Percentiles rank a stretch among this genome's conserved stretches.
phyloP scores from a whole-genome alignment of 1,284 basidiomycete species.

The Ustilago vetiveriae region DNA sequence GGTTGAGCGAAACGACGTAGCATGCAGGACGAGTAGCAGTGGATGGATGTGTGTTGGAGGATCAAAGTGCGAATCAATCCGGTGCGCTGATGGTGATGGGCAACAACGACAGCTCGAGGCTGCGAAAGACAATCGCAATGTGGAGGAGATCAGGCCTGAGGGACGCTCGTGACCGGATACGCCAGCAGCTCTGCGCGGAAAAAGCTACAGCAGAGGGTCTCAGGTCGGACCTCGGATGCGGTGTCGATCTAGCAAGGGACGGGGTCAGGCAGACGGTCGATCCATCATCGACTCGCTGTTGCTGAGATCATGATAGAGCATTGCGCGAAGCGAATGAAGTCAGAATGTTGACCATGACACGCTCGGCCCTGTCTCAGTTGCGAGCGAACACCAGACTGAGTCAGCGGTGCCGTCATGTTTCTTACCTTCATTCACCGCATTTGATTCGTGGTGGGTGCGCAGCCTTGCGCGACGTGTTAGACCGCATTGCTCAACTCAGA shows the following conservation, averaged over 20 bases:
- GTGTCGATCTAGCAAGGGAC: neutral
- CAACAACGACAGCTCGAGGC: neutral
- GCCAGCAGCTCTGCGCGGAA: no score
- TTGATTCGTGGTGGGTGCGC: no score
- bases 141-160: conserved; percentile 8
- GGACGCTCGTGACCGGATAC: no score
- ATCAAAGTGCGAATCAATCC: no score
- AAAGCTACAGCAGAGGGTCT: neutral
- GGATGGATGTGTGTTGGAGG: neutral
- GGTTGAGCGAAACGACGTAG: neutral
- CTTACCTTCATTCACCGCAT: conserved; percentile 2
- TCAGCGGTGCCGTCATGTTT: conserved; percentile 19
- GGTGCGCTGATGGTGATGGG: neutral
- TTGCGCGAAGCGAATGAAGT: no score
- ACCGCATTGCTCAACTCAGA: no score
- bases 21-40: neutral
- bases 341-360: neutral
- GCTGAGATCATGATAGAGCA: neutral
- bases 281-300: neutral
- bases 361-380: neutral
- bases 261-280: neutral
- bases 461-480: no score
- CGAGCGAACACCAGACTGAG: conserved; percentile 2
- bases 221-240: neutral
- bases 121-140: neutral